Base-by-base conservation (phyloP, 352 stramenopile species). In the Phytophthora cactorum region DNA sequence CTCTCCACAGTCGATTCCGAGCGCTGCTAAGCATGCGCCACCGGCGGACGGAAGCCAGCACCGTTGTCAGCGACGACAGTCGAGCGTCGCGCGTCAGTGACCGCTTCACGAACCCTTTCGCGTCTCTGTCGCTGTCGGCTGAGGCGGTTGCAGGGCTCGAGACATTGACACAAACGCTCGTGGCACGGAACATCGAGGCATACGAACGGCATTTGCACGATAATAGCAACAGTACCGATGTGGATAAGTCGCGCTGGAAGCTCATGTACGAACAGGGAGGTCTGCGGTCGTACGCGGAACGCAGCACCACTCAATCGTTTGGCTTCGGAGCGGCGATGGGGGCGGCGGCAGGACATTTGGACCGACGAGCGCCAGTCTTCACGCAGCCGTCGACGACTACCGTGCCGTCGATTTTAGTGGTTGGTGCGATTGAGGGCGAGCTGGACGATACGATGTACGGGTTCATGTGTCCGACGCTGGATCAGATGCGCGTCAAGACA, bases 371-470 rank as follows among this genome's bases (percentile, higher is more conserved):
- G 0, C 49, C 59, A 17, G 36, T 77, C 31, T 55, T 66, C 17
- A 34, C 51, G 3, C 59, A 67, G 32, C 22, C 29, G 25, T 60
- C 54, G 17, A 64, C 44, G 10, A 50, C 55, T 4, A 47, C 53
- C 1, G 54, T 70, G 31, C 64, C 69, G 10, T 67, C 68, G 1
- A 41, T 77, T 47, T 43, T 77, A n/a, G 67, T 68, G 5, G 45
- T 70, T 27, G 80, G 80, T 9, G 59, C 72, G 14, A 36, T 89
- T 29, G 53, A 68, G 1, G 80, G 77, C 7, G 60, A 76, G 22
- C 54, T 89, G 27, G 75, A 86, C 38, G 80, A 89, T 59, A 65
- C 59, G 12, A 71, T 69, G 38, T 72, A 57, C 36, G 77, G 70
- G 14, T 72, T 75, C 56, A 65, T 74, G 56, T 73, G 66, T 28